Evolutionary conservation across 2,329 filamentous ascomycete genomes (phyloP), one percentile per base, ranked within the genome.

Genomic region (Claviceps maximensis): DNA sequence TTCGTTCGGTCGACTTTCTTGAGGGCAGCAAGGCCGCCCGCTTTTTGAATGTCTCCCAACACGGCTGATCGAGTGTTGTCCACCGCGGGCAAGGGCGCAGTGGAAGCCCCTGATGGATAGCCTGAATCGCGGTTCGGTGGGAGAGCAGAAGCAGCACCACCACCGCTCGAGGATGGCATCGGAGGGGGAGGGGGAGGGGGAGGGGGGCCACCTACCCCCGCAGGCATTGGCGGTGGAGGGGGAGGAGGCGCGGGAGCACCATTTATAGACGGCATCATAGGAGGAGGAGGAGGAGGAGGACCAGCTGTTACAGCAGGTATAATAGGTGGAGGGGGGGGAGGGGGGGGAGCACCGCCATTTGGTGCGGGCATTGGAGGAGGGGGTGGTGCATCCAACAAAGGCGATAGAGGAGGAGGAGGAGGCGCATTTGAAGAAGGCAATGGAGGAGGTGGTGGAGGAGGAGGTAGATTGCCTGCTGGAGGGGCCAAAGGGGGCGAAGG

Each of bases 1-100:
- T 87, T 74, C 56, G 62, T 69, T 56, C 81, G 77, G 57, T 86
- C 82, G 33, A 91, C 86, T 69, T 90, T 91, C 70, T 84, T 89
- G 61, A 93, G 74, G 23, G 82, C 72, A 25, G 72, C 78, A 56
- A 85, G 80, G 55, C 82, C 82, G 44, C 82, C 82, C 15, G 82
- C 79, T 50, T 80, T 80, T 57, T 86, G 83, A 57, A 93, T 93
- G 62, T 84, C 80, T 46, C 82, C 84, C 58, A 86, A 72, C 64
- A 88, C 70, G 52, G 80, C 85, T 57, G 74, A 73, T 60, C 78
- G 83, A 55, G 69, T 68, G 51, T 68, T 57, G 40, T 75, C 74
- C 12, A 67, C 68, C 12, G 66, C 56, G 3, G 75, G 71, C 15
- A 73, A 58, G 3, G 68, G 57, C 47, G 63, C 72, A 63, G 72